phyloP scores from a whole-genome alignment of 1,284 basidiomycete genomes.

The Moesziomyces parantarcticus region DNA sequence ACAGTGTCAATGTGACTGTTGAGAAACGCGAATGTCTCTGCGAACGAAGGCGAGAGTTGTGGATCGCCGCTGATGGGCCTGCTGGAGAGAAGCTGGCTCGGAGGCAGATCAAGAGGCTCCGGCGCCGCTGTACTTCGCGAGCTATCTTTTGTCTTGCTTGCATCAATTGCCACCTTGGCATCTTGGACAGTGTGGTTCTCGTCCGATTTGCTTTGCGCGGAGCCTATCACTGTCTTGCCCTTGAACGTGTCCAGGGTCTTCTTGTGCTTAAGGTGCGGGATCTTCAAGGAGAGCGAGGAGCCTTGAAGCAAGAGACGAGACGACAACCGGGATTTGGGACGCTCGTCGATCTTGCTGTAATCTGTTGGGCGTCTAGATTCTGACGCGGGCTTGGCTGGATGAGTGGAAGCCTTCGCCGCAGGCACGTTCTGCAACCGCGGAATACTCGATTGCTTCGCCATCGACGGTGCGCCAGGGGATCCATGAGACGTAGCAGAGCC shows the following conservation, averaged over 20 bases:
- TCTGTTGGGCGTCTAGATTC: constrained; percentile 13
- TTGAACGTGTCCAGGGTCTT: constrained; percentile 3
- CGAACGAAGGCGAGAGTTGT: constrained; percentile 33
- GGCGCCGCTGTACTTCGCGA: neutral
- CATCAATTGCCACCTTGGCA: neutral
- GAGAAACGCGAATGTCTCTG: constrained; percentile 34
- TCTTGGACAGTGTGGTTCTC: neutral
- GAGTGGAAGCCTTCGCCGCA: neutral
- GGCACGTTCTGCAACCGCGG: neutral
- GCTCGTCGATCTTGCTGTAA: constrained; percentile 18
- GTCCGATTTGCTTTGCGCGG: neutral
- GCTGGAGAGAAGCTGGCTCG: constrained; percentile 7
- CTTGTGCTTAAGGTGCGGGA: constrained; percentile 18
- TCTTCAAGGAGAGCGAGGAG: constrained; percentile 17
- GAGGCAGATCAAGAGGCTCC: constrained; percentile 4
- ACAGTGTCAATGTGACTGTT: constrained; percentile 29
- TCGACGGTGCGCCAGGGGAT: neutral
- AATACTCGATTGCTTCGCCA: neutral
- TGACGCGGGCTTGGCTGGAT: neutral
- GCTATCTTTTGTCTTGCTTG: neutral
- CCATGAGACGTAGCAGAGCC: neutral
- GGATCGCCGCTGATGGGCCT: constrained; percentile 13
- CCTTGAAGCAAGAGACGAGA: constrained; percentile 28
- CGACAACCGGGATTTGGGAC: constrained; percentile 21
- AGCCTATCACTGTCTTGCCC: neutral